Base-by-base conservation (phyloP, 441 rosid genomes). In the Mallotus repandus region DNA sequence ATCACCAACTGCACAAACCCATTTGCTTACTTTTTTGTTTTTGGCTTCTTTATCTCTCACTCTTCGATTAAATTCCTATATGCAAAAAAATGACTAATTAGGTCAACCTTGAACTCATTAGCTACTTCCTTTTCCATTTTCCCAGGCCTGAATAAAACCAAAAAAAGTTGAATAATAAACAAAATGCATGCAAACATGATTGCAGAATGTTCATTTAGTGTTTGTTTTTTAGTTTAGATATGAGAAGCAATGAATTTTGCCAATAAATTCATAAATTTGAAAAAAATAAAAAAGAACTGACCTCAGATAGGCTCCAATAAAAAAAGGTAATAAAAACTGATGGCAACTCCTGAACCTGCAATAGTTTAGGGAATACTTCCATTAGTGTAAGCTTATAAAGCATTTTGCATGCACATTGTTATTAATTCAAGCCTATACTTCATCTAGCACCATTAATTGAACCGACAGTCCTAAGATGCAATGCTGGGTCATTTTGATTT, bases 301-400 rank as follows among this genome's bases (percentile, higher is more conserved):
- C 99, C 85, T 94, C 98, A 45, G 80, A 78, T 11, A 89, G 32
- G 79, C 90, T 83, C 96, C 97, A 94, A 71, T 89, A 93, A 25
- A 83, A 59, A 73, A 91, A 89, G 32, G 98, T 92, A 69, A 89
- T 74, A 73, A 91, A 84, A 66, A 91, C 81, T 68, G 97, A 79
- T 15, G 90, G 89, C 58, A 77, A 70, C 68, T 85, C 82, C 83
- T 91, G 99, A 48, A 89, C 87, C 98, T 92, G 59, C 69, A 71
- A 48, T n/a, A 67, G 74, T 9, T 32, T 72, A 43, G 56, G 8
- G 53, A 50, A 74, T 41, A 66, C 68, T 19, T 43, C 3, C 16
- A 64, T 52, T 14, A 55, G 22, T 15, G 45, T 22, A 55, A n/a
- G 68, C 71, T 15, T 49, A 18, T 14, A 53, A 25, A 63, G 49